A percentile compares a stretch with the other conserved stretches of the same genome.
Conservation (phyloP, 768 basidiomycete species). For the Phallus indusiatus region DNA sequence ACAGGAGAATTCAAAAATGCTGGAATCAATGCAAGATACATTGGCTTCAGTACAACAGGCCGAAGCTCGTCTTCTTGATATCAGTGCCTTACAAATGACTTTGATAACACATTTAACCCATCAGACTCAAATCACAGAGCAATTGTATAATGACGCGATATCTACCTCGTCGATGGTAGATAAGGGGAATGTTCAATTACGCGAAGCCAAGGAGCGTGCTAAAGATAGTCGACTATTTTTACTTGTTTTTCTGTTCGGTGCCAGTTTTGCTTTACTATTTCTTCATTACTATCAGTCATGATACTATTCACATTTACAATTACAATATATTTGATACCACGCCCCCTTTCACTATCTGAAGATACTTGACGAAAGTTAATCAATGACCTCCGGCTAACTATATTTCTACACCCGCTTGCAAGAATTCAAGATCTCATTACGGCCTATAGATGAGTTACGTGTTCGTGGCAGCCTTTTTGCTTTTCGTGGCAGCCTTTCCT, state of each 20-base stretch:
- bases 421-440: too few species aligned
- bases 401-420: too few species aligned
- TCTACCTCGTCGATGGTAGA: constrained; percentile 77
- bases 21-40: constrained; percentile 76
- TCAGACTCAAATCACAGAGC: constrained; percentile 89
- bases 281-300: constrained; percentile 70
- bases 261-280: constrained; percentile 86
- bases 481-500: constrained; percentile 20
- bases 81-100: constrained; percentile 88
- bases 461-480: constrained; percentile 1
- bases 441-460: too few species aligned
- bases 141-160: constrained; percentile 91
- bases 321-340: not conserved
- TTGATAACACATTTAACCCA: constrained; percentile 77
- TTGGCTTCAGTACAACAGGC: constrained; percentile 87
- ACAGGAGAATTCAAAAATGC: constrained; percentile 78
- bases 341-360: not conserved
- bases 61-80: constrained; percentile 85
- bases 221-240: constrained; percentile 86
- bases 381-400: too few species aligned
- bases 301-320: not conserved
- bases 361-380: not conserved
- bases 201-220: constrained; percentile 78
- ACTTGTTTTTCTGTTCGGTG: constrained; percentile 84
- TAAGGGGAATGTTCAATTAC: constrained; percentile 84